Base-by-base conservation (phyloP, 306 rosid species). In the Rosa chinensis region DNA sequence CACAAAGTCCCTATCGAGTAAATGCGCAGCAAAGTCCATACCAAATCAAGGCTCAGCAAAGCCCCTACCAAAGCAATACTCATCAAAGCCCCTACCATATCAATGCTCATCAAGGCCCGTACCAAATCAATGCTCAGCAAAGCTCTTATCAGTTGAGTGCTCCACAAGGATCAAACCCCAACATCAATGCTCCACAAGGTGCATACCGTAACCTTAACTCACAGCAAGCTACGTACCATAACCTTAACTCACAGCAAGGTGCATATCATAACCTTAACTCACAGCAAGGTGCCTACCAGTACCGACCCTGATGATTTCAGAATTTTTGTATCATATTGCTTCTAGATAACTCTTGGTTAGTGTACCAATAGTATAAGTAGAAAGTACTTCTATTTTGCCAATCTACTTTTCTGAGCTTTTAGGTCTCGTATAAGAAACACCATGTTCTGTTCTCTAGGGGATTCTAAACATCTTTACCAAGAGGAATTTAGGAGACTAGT, bases 101-200 rank as follows among this genome's bases (percentile, higher is more conserved):
- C 70, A 75, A 75, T 59, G 18, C 73, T 49, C 50, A 37, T 9
- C 70, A 68, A 17, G 42, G 76, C 43, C 73, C 62, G n/a, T 56
- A 74, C 74, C 76, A 35, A 16, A 73, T 44, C 18, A 70, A 66
- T 70, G 71, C 66, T 69, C 77, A 56, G 63, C 66, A 70, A 67
- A 81, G 78, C 69, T 76, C 81, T 35, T 76, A 59, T 61, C 71
- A 61, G 63, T 64, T 67, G 73, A 76, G 58, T n/a, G 68, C 70
- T 59, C 84, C 70, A 47, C 84, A 73, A 58, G 82, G 84, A 66
- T 21, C 87, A 6, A 56, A 80, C 61, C 62, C 79, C n/a, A 32
- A 67, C 79, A 67, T 10, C 50, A 81, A 62, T 66, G 68, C 62
- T 72, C 32, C 77, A 0, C 83, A 62, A 71, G 70, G 75, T 21